Conservation (phyloP, 1,284 basidiomycete species). For the Pterulicium gracile region DNA sequence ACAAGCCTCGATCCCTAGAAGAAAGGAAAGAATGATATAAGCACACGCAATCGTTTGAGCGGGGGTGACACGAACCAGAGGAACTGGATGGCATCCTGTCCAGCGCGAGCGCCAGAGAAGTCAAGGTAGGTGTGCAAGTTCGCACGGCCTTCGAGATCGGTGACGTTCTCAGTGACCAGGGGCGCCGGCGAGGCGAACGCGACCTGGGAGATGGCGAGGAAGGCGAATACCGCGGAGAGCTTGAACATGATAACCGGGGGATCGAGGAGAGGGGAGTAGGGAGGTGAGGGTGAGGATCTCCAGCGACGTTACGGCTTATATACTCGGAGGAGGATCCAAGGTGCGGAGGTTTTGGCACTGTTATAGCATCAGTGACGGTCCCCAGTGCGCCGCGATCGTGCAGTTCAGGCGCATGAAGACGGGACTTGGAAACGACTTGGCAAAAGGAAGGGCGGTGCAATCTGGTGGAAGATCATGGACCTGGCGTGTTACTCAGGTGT, state of each 20-base stretch:
- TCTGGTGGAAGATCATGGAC: too few relatives aligned
- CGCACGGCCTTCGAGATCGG: neutral
- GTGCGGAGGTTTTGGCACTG: too few relatives aligned
- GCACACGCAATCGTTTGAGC: neutral
- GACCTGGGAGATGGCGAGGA: neutral
- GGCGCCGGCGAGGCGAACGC: constrained; percentile 1
- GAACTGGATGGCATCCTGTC: constrained; percentile 15
- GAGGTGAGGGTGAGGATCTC: neutral
- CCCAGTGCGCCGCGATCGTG: too few relatives aligned
- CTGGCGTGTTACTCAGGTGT: too few relatives aligned
- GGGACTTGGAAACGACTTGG: too few relatives aligned
- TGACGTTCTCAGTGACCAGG: neutral
- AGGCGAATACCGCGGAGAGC: neutral
- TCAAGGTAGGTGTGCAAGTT: constrained; percentile 13
- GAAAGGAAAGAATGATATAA: neutral
- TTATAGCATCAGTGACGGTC: too few relatives aligned
- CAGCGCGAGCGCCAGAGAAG: constrained; percentile 17
- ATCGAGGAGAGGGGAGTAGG: neutral
- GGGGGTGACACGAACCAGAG: constrained; percentile 12
- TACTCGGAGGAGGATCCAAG: too few relatives aligned
- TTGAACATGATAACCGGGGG: neutral
- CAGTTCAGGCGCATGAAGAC: too few relatives aligned
- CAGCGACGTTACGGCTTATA: too few relatives aligned
- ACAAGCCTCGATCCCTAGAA: constrained; percentile 16
- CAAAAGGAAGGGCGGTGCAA: too few relatives aligned